Conservation (phyloP, 2,329 filamentous ascomycete genomes). For the Dothiorella sarmentorum region DNA sequence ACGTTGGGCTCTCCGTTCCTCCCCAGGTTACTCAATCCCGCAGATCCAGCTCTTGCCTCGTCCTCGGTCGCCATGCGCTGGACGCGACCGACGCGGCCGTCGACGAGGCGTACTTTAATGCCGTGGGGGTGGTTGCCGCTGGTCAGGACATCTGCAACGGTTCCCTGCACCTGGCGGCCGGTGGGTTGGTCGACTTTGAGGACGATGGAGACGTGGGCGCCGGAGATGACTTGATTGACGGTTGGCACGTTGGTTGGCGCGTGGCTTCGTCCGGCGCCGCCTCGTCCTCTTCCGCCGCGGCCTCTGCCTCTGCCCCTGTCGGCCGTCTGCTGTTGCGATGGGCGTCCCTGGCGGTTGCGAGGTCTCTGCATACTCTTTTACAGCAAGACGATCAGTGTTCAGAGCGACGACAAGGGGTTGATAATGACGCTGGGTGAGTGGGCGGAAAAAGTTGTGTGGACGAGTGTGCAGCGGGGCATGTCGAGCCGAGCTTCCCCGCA, state of each 20-base stretch:
- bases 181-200: conserved; percentile 74
- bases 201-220: conserved; percentile 66
- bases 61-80: conserved; percentile 53
- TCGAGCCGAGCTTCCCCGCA: conserved; percentile 18
- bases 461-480: neutral
- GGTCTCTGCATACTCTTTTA: conserved; percentile 3
- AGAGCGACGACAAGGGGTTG: neutral
- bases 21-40: conserved; percentile 25
- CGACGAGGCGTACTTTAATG: conserved; percentile 71
- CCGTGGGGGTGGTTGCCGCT: conserved; percentile 71
- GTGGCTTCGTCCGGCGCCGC: neutral
- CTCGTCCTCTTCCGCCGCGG: conserved; percentile 5
- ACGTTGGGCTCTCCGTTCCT: conserved; percentile 25
- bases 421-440: neutral
- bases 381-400: neutral
- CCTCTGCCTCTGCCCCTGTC: conserved; percentile 11
- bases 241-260: conserved; percentile 26
- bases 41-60: conserved; percentile 26
- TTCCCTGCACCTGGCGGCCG: conserved; percentile 65
- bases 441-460: neutral
- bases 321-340: neutral
- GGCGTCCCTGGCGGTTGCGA: conserved; percentile 15
- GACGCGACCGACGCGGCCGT: conserved; percentile 71
- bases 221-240: conserved; percentile 52
- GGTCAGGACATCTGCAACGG: conserved; percentile 66